Base-by-base conservation (phyloP, 805 yeast species). In the Monosporozyma yasuniensis region DNA sequence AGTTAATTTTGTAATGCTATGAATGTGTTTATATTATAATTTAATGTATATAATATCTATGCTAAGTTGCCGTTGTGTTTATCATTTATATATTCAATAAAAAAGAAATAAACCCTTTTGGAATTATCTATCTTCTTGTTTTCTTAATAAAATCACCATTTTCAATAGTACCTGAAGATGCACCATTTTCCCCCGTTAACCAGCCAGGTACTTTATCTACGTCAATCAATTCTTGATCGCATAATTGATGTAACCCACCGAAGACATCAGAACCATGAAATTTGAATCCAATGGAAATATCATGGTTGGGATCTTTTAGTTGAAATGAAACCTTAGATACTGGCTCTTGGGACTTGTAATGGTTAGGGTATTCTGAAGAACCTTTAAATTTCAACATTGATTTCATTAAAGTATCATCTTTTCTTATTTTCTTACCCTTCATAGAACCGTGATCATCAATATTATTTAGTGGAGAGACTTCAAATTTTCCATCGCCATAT, bases 151-250 rank as follows among this genome's bases (percentile, higher is more conserved):
- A 70, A 42, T 54, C 59, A 0, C 78, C 78, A 50, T 75, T 65
- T 27, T 57, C 59, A 4, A 78, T 65, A 0, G 54, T 57, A 0
- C 89, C 89, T 35, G 76, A 69, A 39, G 67, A 66, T 1, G 65
- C 56, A 0, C 85, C 84, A 53, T 81, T 82, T 61, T 85, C 88
- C 2, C 95, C 95, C 3, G 90, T 80, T 30, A 87, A 63, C 90
- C 89, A 87, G 28, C 80, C 76, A 0, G 96, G 95, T 14, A 84
- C 66, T 0, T 56, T 69, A n/a, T 72, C 68, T 0, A 84, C 75
- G 55, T 84, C 75, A 1, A 81, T 65, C 0, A 73, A 57, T 0
- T 71, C 75, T 54, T 67, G 50, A 47, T 70, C 70, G 25, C 88
- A 76, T 16, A 87, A 69, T 58, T 84, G 83, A 63, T 84, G 88